These are phyloP conservation scores for Yamadazyma akitaensis DNA, from an alignment of 805 yeast genomes.

Conservation along the genomic window DNA sequence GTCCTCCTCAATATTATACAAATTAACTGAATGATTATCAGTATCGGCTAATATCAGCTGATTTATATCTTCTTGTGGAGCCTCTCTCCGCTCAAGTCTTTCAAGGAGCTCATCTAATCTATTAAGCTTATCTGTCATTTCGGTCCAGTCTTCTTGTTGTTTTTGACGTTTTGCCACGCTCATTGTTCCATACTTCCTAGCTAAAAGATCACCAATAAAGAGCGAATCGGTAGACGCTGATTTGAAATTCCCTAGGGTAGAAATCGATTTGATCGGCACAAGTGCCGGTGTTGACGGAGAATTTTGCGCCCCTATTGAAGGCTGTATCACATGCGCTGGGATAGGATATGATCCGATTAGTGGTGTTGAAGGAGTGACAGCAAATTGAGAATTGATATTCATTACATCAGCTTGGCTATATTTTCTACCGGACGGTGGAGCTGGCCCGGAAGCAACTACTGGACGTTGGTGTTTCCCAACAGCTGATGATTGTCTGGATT, in stretches of 20 bases:
- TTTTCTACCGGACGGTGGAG: constrained; percentile 7
- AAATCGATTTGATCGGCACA: constrained; percentile 28
- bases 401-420: constrained; percentile 16
- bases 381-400: constrained; percentile 13
- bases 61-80: constrained; percentile 6
- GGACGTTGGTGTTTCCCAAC: not conserved
- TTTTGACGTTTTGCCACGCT: not conserved
- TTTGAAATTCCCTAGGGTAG: constrained; percentile 32
- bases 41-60: constrained; percentile 9
- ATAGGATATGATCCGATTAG: not conserved
- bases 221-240: constrained; percentile 40
- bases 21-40: constrained; percentile 14
- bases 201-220: constrained; percentile 32
- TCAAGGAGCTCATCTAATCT: constrained; percentile 17
- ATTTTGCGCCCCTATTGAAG: not conserved
- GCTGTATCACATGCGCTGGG: not conserved
- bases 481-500: constrained; percentile 26
- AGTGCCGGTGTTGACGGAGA: constrained; percentile 13
- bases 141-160: constrained; percentile 11
- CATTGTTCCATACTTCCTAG: constrained; percentile 23
- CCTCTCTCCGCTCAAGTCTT: constrained; percentile 1
- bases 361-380: not conserved
- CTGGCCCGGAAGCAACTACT: constrained; percentile 8
- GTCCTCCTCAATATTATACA: constrained; percentile 21
- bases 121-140: constrained; percentile 17